Base-by-base conservation (phyloP, 305 asterid genomes). In the Andrographis paniculata region DNA sequence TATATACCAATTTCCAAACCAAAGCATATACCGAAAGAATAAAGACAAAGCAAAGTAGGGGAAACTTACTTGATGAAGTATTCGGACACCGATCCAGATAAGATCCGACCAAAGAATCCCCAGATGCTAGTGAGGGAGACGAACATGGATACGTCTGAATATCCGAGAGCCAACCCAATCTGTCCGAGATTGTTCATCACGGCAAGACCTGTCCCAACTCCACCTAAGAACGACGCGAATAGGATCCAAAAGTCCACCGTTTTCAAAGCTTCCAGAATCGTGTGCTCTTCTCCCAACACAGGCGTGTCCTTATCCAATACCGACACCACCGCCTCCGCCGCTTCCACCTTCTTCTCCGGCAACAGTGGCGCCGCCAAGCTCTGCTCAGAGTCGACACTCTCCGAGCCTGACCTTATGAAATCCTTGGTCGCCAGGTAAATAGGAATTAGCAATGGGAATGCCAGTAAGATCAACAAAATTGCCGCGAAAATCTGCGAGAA, bases 31-130 rank as follows among this genome's bases (percentile, higher is more conserved):
- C 38, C 4, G 8, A 2, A 33, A 7, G n/a, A 5, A 2, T 14
- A 20, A 17, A 12, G n/a, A 44, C 5, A 7, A 5, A 19, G 31
- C 8, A 20, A 4, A 45, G 9, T 20, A 1, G 1, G n/a, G 38
- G 33, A 27, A 19, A 71, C 89, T 62, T 74, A 86, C 98, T 70
- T 86, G 84, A 91, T 64, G 65, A 80, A 86, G 68, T 79, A 71
- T 49, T 91, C 98, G 0, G 98, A 91, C 17, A 71, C 65, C 56
- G 75, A 69, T 7, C 96, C 98, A 51, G 96, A 86, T 7, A 74
- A n/a, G 62, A 91, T 83, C 50, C 98, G 82, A 1, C 98, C 98
- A 35, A 91, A 86, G 47, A 91, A 91, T 53, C 96, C 96, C 93
- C 92, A 82, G 21, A 91, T 91, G 68, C 98, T 91, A 1, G 79